A percentile compares a stretch with the other conserved stretches of the same genome.
These are phyloP conservation scores for Centaurea solstitialis DNA, from an alignment of 129 eudicot species.

Conservation along the genomic window DNA sequence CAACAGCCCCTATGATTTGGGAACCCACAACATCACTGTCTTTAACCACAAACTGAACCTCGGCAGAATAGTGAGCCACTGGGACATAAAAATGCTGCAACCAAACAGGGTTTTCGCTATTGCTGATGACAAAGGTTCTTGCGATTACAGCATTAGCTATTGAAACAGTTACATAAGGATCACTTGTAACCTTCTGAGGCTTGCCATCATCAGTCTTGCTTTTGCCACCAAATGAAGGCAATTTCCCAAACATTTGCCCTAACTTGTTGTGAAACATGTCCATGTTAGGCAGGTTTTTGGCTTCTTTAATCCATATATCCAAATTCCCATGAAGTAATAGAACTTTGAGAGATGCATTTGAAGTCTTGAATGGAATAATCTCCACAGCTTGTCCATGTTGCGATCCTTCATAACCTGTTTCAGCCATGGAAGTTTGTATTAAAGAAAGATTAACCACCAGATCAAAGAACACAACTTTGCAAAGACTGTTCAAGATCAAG, in stretches of 20 bases:
- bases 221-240: conserved; percentile 30
- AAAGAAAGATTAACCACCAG: background rate
- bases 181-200: conserved; percentile 42
- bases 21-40: conserved; percentile 45
- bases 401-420: conserved; percentile 24
- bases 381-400: conserved; percentile 36
- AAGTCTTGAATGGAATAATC: conserved; percentile 35
- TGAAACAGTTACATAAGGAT: conserved; percentile 44
- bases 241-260: conserved; percentile 37
- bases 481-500: conserved; percentile 21
- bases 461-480: conserved; percentile 19
- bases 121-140: conserved; percentile 42
- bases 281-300: conserved; percentile 45
- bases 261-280: conserved; percentile 40
- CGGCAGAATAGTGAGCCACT: conserved; percentile 42
- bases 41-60: conserved; percentile 36
- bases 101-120: conserved; percentile 49
- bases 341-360: conserved; percentile 27
- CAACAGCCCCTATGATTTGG: conserved; percentile 41
- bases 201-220: conserved; percentile 30
- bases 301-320: conserved; percentile 49
- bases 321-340: conserved; percentile 43
- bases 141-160: conserved; percentile 41
- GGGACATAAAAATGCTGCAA: conserved; percentile 46
- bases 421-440: conserved; percentile 16